These are phyloP conservation scores for Drosera capensis DNA, from an alignment of 148 eudicot species.

Conservation along the genomic window DNA sequence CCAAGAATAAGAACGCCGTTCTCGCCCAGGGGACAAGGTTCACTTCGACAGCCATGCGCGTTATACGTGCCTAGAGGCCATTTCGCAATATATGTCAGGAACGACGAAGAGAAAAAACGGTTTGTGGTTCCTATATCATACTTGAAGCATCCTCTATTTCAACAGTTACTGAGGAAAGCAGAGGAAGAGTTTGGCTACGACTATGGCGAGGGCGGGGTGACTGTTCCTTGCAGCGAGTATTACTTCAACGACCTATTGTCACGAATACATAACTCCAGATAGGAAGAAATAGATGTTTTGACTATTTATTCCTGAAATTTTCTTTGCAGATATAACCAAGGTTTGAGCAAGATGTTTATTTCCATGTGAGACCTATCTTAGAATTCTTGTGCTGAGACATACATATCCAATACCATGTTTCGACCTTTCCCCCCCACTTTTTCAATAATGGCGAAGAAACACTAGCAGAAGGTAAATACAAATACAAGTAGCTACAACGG, in stretches of 20 bases:
- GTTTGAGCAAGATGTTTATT: no score
- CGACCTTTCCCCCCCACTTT: no score
- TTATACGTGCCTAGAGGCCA: conserved; percentile 6
- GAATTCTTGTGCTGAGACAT: no score
- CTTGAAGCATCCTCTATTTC: conserved; percentile 16
- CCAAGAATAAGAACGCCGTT: neutral
- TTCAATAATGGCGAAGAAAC: no score
- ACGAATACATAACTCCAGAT: neutral
- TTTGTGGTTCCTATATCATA: conserved; percentile 15
- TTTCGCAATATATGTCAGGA: conserved; percentile 16
- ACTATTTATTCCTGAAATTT: no score
- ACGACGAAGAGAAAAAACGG: conserved; percentile 6
- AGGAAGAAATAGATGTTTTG: neutral
- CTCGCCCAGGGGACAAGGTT: neutral
- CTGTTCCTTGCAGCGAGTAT: conserved; percentile 4
- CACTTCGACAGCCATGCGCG: neutral
- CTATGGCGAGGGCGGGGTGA: conserved; percentile 12
- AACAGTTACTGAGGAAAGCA: conserved; percentile 2
- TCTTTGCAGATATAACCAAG: no score
- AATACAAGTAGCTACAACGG: no score
- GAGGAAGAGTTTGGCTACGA: neutral
- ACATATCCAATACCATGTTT: no score
- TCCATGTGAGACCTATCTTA: no score
- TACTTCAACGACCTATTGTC: conserved; percentile 1
- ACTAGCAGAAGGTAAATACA: no score